Evolutionary conservation across 2,329 filamentous ascomycete species (phyloP).

Genomic region (Aaosphaeria arxii): DNA sequence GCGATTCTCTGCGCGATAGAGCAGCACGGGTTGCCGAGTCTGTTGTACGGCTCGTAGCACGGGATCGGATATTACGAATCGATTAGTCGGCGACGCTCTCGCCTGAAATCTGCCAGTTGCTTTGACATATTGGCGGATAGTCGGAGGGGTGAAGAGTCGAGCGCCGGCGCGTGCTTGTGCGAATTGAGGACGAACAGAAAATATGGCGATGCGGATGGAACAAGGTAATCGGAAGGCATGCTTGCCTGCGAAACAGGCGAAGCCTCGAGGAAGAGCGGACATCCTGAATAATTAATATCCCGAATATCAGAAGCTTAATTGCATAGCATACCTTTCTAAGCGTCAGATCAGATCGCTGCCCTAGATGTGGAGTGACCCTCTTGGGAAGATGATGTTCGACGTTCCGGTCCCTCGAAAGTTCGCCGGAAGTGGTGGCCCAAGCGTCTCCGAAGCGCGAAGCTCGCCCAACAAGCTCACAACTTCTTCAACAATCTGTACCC

Average conservation of each 20-base stretch:
- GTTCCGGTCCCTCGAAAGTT: too few species aligned
- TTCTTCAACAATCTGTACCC: constrained; percentile 21
- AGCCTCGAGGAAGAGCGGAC: constrained; percentile 29
- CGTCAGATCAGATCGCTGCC: too few species aligned
- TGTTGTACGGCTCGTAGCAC: constrained; percentile 30
- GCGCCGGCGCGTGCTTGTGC: constrained; percentile 19
- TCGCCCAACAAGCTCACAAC: constrained; percentile 27
- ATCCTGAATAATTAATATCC: constrained; percentile 13
- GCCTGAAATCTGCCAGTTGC: background rate
- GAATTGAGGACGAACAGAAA: constrained; percentile 21
- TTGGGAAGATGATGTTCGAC: too few species aligned
- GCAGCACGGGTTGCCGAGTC: constrained; percentile 26
- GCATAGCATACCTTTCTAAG: too few species aligned
- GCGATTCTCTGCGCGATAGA: constrained; percentile 30
- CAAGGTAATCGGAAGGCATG: constrained; percentile 29
- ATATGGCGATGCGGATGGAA: constrained; percentile 29
- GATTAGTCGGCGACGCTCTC: background rate
- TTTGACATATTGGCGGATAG: constrained; percentile 18
- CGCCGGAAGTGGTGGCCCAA: background rate
- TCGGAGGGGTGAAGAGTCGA: constrained; percentile 21
- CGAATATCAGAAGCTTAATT: too few species aligned
- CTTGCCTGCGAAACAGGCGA: constrained; percentile 22
- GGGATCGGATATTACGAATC: constrained; percentile 24
- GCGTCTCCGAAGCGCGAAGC: constrained; percentile 5
- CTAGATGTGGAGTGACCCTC: too few species aligned